Base-by-base conservation (phyloP, 441 rosid species). In the Dalechampia spathulata region DNA sequence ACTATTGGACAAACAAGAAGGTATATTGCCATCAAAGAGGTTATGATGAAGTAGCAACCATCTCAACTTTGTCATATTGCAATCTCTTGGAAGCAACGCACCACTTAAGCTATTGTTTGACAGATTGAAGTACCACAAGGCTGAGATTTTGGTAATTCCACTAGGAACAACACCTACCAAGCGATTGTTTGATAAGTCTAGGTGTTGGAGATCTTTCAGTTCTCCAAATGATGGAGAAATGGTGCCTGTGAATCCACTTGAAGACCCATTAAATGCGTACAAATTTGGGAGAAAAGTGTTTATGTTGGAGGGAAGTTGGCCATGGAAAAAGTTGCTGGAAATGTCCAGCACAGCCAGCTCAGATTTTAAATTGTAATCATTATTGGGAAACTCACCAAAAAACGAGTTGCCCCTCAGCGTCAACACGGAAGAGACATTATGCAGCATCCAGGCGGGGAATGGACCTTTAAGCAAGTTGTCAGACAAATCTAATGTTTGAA, bases 391-490 rank as follows among this genome's bases (percentile, higher is more conserved):
- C 2, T 32, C 10, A 10, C 61, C 61, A 21, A 23, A 10, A 34
- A 57, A 57, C 23, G 43, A 57, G 46, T 57, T 57, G 17, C 52
- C 44, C 22, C 52, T 19, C 52, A 57, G 17, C n/a, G 10, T 44
- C 22, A 57, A 6, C 7, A 16, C 30, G 0, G 52, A 57, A 16
- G 61, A 57, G 22, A 57, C 61, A 46, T 57, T 45, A 4, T 9
- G 52, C 3, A 57, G 52, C 61, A 57, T 28, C 52, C 61, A 57
- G 34, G 52, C 15, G 22, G 61, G 61, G 23, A 57, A 57, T 6
- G 61, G 27, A 16, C 61, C 61, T 30, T 22, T 21, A 6, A 57
- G 47, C 20, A 57, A 46, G 26, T 57, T 57, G 52, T 46, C 36
- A 25, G 61, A 57, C 22, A 57, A 34, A 28, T 57, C 61, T 32